Base-by-base conservation (phyloP, 805 yeast species). In the Metschnikowia corniflorae region DNA sequence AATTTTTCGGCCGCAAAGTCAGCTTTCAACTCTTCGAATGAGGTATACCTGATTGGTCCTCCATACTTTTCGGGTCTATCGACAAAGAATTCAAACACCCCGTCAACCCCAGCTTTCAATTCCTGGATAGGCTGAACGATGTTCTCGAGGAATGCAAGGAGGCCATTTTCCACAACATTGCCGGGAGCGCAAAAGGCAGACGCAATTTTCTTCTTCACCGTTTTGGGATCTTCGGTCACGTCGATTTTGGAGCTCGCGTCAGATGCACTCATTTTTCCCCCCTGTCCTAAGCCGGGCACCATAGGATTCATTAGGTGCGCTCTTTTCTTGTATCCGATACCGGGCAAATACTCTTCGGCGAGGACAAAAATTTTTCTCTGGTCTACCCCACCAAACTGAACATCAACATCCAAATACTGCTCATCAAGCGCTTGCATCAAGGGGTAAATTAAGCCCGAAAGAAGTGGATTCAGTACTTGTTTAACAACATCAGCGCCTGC, bases 401-500 rank as follows among this genome's bases (percentile, higher is more conserved):
- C 95, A 62, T 93, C 99, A 26, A 78, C 87, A 20, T 72, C 83
- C 55, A 93, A 75, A 61, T 82, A 81, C 57, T 93, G 82, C 65
- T 93, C 99, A 62, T 93, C 99, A 42, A 93, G 73, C 6, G 97
- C 97, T 70, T 93, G 99, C 99, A 93, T 93, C 58, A 94, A 76
- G 38, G 99, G 99, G 65, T 93, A 93, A 51, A 93, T 87, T 60
- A 93, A 77, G 7, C 98, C 98, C 26, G 91, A 79, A 42, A 93
- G 75, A 49, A 88, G 75, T 26, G 99, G 98, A 63, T 89, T 89
- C 24, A 86, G 80, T 31, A 89, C 97, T 69, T 93, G 98, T 61
- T 93, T 93, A 45, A 93, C 99, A 38, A 93, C 99, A 64, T 93
- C 99, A 8, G 99, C 97, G 61, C 99, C 99, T 2, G 99, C 99